These are phyloP conservation scores for Cladobotryum mycophilum DNA, from an alignment of 2,329 filamentous ascomycete species.

Conservation along the genomic window DNA sequence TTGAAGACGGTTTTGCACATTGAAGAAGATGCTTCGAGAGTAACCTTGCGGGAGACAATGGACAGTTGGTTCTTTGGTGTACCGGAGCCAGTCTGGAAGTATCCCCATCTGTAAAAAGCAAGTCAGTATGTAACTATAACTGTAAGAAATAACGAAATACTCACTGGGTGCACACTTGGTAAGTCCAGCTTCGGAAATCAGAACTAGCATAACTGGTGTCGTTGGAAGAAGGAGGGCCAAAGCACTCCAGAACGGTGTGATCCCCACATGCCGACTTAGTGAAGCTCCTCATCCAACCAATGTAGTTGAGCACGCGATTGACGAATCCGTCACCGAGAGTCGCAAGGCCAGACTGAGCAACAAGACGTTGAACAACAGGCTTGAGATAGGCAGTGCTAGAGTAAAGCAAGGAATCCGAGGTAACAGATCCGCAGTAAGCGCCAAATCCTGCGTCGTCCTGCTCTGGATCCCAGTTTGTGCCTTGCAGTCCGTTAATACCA, in stretches of 20 bases:
- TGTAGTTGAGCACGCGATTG: slow-evolving; percentile 45
- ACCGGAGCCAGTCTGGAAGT: slow-evolving; percentile 65
- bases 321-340: slow-evolving; percentile 32
- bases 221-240: slow-evolving; percentile 19
- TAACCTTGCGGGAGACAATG: slow-evolving; percentile 64
- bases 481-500: slow-evolving; percentile 40
- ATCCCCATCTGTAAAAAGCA: slow-evolving; percentile 60
- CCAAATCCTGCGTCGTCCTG: slow-evolving; percentile 36
- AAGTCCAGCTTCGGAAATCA: slow-evolving; percentile 39
- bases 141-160: slow-evolving; percentile 13
- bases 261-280: slow-evolving; percentile 25
- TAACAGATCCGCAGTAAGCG: slow-evolving; percentile 42
- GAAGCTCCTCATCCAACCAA: slow-evolving; percentile 35
- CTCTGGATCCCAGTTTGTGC: slow-evolving; percentile 48
- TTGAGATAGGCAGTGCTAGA: slow-evolving; percentile 32
- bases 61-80: slow-evolving; percentile 59
- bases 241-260: slow-evolving; percentile 24
- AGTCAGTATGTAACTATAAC: slow-evolving; percentile 17
- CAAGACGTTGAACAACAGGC: slow-evolving; percentile 31
- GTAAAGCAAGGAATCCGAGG: slow-evolving; percentile 36
- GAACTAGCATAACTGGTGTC: slow-evolving; percentile 17
- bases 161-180: slow-evolving; percentile 51
- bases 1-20: slow-evolving; percentile 65
- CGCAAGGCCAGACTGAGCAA: slow-evolving; percentile 36
- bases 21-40: slow-evolving; percentile 54